Evolutionary conservation across 108 stramenopile genomes (phyloP).

Genomic region (Skeletonema tropicum): DNA sequence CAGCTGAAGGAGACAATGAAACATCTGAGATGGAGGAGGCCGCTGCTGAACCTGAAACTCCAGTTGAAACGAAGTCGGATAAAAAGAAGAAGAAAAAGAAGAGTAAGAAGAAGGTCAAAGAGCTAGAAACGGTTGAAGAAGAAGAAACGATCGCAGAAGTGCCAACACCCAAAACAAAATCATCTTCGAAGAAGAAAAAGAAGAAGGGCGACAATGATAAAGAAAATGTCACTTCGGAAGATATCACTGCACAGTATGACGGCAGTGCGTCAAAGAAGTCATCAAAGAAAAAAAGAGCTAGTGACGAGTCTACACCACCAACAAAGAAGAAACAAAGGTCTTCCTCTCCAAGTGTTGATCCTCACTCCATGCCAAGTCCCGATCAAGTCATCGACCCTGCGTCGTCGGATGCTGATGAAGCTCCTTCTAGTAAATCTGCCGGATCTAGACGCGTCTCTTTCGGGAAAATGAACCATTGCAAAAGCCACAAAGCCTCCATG

Average conservation of each 20-base stretch:
- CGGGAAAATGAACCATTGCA: slow-evolving; percentile 64
- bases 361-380: slow-evolving; percentile 19
- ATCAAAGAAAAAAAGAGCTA: slow-evolving; percentile 44
- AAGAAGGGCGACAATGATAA: slow-evolving; percentile 20
- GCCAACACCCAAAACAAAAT: slow-evolving; percentile 24
- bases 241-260: slow-evolving; percentile 10
- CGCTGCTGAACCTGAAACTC: slow-evolving; percentile 17
- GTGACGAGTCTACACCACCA: slow-evolving; percentile 15
- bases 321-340: slow-evolving; percentile 18
- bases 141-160: neutral
- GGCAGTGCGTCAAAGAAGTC: slow-evolving; percentile 25
- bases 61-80: slow-evolving; percentile 27
- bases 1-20: slow-evolving; percentile 17
- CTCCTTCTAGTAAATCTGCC: slow-evolving; percentile 1
- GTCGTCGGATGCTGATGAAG: slow-evolving; percentile 25
- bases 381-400: slow-evolving; percentile 17
- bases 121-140: slow-evolving; percentile 7
- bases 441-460: slow-evolving; percentile 70
- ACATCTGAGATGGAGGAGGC: slow-evolving; percentile 20
- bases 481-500: slow-evolving; percentile 85
- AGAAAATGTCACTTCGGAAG: slow-evolving; percentile 8
- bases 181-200: slow-evolving; percentile 38
- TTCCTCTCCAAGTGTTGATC: slow-evolving; percentile 36
- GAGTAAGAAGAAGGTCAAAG: slow-evolving; percentile 24
- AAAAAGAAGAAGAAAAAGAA: slow-evolving; percentile 61